Evolutionary conservation across 441 rosid genomes (phyloP).

Genomic region (Syzygium malaccense): DNA sequence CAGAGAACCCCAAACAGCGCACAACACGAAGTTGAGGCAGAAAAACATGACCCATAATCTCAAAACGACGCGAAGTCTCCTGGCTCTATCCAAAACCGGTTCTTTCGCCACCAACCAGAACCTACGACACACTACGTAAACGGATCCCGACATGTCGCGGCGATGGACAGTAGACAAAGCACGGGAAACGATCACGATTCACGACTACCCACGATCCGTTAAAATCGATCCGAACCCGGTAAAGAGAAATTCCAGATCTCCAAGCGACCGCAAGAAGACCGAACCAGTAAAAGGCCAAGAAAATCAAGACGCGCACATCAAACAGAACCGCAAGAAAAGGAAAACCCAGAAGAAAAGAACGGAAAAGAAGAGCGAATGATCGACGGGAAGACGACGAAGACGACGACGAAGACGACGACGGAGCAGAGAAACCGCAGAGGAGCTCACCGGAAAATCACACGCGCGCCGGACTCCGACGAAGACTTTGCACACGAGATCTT

Average conservation of each 20-base stretch:
- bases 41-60: neutral
- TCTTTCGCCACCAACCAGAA: neutral
- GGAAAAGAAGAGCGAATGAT: neutral
- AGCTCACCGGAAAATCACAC: neutral
- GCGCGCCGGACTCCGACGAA: neutral
- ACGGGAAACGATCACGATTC: neutral
- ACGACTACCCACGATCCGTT: neutral
- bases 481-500: neutral
- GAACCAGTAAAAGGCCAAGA: neutral
- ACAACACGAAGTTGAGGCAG: neutral
- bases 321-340: neutral
- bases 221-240: neutral
- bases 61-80: neutral
- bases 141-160: neutral
- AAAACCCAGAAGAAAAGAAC: neutral
- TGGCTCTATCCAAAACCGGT: neutral
- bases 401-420: neutral
- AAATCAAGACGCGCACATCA: neutral
- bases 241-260: neutral
- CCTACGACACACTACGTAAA: neutral
- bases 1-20: neutral
- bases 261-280: neutral
- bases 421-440: neutral
- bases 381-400: neutral
- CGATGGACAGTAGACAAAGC: neutral